Evolutionary conservation across 306 rosid genomes (phyloP), one percentile per base, ranked within the genome.

Genomic region (Lathyrus tuberosus): DNA sequence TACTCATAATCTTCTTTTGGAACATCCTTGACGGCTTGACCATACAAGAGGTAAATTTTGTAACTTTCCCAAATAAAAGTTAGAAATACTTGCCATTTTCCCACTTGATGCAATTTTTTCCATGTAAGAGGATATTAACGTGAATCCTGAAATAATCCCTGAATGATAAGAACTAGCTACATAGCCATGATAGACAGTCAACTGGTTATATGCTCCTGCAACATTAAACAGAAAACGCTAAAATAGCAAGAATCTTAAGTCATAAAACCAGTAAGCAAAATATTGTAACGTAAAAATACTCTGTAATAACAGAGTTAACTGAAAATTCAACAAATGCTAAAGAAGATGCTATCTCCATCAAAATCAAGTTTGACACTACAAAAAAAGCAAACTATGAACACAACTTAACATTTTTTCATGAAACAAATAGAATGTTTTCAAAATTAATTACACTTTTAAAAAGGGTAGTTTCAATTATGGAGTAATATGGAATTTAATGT

Each of bases 81-180:
- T 67, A 35, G 35, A 78, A 78, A 63, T 69, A 62, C 89, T 85
- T 72, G 84, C 98, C 76, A 66, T 81, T 84, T 82, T 82, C 70
- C 85, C 82, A 35, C 83, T 78, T 35, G 86, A 79, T 62, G 84
- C 87, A 79, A 82, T 79, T 79, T 75, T 82, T 82, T 84, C 90
- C 87, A 93, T 81, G 73, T 83, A 85, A 26, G 86, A 83, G 79
- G 97, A 90, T 47, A 90, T 86, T 83, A 93, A 71, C 56, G 71
- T 69, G 73, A 93, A 85, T 72, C 98, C 98, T 57, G 98, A 93
- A 68, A 93, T 75, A 62, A 93, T 93, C 71, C 98, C 96, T 16
- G 90, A 76, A 69, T 93, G 97, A 80, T 93, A 93, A 82, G 98
- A 90, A 81, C 98, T 93, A 69, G 96, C 91, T 62, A 83, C 61